Conservation (phyloP, 495 filamentous ascomycete species). For the Chaetomium cochliodes region DNA sequence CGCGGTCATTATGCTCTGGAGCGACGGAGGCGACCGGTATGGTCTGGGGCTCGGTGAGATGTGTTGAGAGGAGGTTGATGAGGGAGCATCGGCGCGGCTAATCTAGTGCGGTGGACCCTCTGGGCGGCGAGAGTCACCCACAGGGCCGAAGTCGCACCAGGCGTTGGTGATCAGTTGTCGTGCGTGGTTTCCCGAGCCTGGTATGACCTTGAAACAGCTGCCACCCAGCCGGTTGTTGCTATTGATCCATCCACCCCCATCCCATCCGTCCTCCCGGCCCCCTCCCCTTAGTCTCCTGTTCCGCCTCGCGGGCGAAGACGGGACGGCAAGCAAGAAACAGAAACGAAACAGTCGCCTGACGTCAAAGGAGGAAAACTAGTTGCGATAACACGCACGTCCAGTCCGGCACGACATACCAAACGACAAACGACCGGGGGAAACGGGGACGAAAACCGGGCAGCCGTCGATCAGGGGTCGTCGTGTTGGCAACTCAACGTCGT, state of each 20-base stretch:
- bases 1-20: neutral
- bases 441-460: neutral
- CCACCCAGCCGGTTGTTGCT: neutral
- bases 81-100: neutral
- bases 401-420: neutral
- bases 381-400: neutral
- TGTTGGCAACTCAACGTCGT: neutral
- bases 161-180: neutral
- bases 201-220: neutral
- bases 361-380: neutral
- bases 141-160: neutral
- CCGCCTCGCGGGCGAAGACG: constrained; percentile 7
- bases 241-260: constrained; percentile 5
- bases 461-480: neutral
- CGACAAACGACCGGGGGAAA: neutral
- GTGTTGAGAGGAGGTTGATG: neutral
- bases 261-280: neutral
- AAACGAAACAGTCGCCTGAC: neutral
- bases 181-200: neutral
- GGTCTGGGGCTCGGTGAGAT: neutral
- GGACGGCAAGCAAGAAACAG: neutral
- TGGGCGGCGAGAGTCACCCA: neutral
- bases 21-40: neutral
- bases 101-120: neutral
- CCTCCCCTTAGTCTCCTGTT: neutral